A percentile compares a stretch with the other conserved stretches of the same genome.
Conservation (phyloP, 169 alveolate genomes). For the Theileria sp. region DNA sequence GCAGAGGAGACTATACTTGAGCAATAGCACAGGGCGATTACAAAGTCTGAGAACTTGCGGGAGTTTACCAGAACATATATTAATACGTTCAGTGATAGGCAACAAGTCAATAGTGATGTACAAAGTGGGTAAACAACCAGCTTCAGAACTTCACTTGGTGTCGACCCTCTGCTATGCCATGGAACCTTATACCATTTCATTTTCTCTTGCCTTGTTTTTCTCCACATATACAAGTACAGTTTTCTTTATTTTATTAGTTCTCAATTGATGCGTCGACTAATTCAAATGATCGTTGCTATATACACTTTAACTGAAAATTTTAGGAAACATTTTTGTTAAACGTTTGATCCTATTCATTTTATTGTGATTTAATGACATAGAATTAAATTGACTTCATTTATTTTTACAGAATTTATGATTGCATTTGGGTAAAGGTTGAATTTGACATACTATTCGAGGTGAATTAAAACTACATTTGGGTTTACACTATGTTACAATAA, state of each 20-base stretch:
- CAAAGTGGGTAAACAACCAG: conserved; percentile 41
- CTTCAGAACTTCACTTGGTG: conserved; percentile 29
- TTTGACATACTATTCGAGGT: neutral
- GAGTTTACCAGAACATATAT: conserved; percentile 35
- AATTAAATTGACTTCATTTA: neutral
- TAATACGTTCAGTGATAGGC: conserved; percentile 44
- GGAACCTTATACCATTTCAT: conserved; percentile 25
- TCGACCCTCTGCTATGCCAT: conserved; percentile 44
- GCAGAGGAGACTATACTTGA: conserved; percentile 20
- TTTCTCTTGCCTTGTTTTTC: neutral
- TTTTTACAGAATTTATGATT: neutral
- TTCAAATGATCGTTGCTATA: neutral
- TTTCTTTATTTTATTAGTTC: neutral
- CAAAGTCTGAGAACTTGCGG: neutral
- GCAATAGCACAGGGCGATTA: conserved; percentile 20
- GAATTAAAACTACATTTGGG: neutral
- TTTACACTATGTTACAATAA: neutral
- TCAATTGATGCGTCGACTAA: neutral
- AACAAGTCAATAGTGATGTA: conserved; percentile 32
- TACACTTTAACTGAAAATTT: neutral
- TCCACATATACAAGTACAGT: neutral
- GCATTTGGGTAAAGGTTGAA: neutral
- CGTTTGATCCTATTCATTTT: neutral
- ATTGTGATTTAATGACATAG: neutral
- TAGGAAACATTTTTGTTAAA: neutral